Evolutionary conservation across 306 rosid genomes (phyloP), one percentile per base, ranked within the genome.

Genomic region (Adenanthera pavonina): DNA sequence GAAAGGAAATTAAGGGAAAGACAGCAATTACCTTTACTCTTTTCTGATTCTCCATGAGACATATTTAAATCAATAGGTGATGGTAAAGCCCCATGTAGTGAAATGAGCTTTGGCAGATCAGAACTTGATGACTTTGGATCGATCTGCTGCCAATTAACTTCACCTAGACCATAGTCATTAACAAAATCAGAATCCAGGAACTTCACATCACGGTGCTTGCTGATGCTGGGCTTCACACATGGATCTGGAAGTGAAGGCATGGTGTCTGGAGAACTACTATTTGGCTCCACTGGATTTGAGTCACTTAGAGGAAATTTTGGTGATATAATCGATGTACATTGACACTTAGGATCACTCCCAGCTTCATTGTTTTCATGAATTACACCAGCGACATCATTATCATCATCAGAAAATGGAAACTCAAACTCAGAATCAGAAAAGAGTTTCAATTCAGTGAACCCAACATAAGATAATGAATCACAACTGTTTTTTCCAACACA

Each of bases 401-500:
- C 91, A 3, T 88, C 92, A 75, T 89, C 91, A 65, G 91, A 90
- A 83, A 85, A 82, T 53, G 78, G 86, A 75, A 87, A 69, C 72
- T 91, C 94, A 11, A 91, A 85, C 71, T 94, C 97, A 47, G 90
- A 88, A 80, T 94, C 98, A 75, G 98, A 89, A 81, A 14, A 51
- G 62, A 87, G 80, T 70, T 87, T 90, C 82, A 87, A 80, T 80
- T 84, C 85, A 17, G 70, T 70, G 85, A 82, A 87, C 34, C 89
- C 89, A 40, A 81, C 85, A 60, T 83, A 74, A 52, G 80, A 59
- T 72, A 85, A 74, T 60, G 78, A 74, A 79, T 81, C 89, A 57
- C 49, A 41, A 40, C 80, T 80, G 53, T 25, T 43, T 68, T 82
- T 84, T 69, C 73, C 83, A 41, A 77, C 53, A 72, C n/a, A 36